Evolutionary conservation across 2,329 filamentous ascomycete species (phyloP).

Genomic region (Penicillium aurantiogriseum): DNA sequence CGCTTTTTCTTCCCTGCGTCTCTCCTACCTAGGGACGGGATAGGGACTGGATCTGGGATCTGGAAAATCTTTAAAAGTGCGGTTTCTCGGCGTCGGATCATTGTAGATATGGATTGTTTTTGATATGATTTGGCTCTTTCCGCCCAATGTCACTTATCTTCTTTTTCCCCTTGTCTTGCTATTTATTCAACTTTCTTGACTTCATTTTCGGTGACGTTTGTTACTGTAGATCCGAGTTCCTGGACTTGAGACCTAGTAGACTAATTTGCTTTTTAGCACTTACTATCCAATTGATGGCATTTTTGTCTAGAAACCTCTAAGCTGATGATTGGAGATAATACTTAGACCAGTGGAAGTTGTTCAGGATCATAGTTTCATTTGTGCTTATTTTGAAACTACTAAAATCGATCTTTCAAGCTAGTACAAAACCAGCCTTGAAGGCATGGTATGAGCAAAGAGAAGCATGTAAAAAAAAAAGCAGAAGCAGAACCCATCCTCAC

Average conservation of each 20-base stretch:
- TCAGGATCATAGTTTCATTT: constrained; percentile 5
- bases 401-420: constrained; percentile 23
- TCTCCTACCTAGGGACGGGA: background rate
- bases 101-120: constrained; percentile 28
- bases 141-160: constrained; percentile 15
- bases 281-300: background rate
- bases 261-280: background rate
- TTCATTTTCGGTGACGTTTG: background rate
- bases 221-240: constrained; percentile 1
- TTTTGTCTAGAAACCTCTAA: no score
- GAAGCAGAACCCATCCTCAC: constrained; percentile 18
- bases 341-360: background rate
- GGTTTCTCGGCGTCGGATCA: constrained; percentile 25
- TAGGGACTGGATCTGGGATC: constrained; percentile 8
- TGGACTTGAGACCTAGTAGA: background rate
- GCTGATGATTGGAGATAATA: background rate
- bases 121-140: constrained; percentile 21
- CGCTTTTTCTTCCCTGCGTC: constrained; percentile 4
- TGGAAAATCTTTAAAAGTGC: constrained; percentile 24
- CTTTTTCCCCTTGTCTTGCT: constrained; percentile 8
- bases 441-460: constrained; percentile 3
- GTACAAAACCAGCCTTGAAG: constrained; percentile 17
- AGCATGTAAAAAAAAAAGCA: constrained; percentile 6
- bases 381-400: constrained; percentile 11
- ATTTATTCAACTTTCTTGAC: background rate